Conservation (phyloP, 768 basidiomycete species). For the Tephrocybe rancida region DNA sequence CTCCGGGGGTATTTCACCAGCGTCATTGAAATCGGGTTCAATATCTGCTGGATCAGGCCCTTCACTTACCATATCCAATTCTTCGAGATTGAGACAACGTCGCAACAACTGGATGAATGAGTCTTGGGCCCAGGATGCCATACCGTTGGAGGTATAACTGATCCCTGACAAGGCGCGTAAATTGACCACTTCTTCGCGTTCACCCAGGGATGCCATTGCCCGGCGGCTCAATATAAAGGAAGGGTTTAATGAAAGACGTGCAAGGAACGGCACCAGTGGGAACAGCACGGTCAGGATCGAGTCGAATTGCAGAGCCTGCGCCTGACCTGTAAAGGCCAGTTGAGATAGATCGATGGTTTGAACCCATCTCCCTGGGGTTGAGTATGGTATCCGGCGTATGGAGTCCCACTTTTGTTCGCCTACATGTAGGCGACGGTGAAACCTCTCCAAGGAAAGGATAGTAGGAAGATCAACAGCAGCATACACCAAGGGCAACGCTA, state of each 20-base stretch:
- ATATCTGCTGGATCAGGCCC: constrained; percentile 58
- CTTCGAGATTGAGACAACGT: constrained; percentile 57
- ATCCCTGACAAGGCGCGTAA: constrained; percentile 58
- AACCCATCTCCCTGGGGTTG: constrained; percentile 88
- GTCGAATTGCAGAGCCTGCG: constrained; percentile 59
- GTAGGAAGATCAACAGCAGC: constrained; percentile 48
- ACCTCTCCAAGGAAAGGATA: constrained; percentile 50
- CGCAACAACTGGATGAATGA: constrained; percentile 60
- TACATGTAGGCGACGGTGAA: constrained; percentile 55
- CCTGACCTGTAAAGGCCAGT: constrained; percentile 43
- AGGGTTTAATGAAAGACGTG: constrained; percentile 53
- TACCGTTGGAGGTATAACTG: constrained; percentile 43
- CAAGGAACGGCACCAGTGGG: constrained; percentile 67
- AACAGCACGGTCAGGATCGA: constrained; percentile 65
- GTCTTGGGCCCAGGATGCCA: constrained; percentile 46
- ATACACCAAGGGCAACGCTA: constrained; percentile 70
- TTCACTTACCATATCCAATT: constrained; percentile 63
- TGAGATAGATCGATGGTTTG: constrained; percentile 71
- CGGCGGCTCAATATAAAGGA: constrained; percentile 63
- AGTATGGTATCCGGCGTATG: constrained; percentile 83
- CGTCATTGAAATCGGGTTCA: constrained; percentile 30
- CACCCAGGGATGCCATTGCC: constrained; percentile 51
- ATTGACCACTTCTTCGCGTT: constrained; percentile 50
- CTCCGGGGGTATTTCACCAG: constrained; percentile 29
- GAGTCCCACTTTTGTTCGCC: constrained; percentile 88